Percentiles rank a stretch among this genome's conserved stretches.
phyloP scores from a whole-genome alignment of 176 grass and related monocot species.

The Paspalum vaginatum region DNA sequence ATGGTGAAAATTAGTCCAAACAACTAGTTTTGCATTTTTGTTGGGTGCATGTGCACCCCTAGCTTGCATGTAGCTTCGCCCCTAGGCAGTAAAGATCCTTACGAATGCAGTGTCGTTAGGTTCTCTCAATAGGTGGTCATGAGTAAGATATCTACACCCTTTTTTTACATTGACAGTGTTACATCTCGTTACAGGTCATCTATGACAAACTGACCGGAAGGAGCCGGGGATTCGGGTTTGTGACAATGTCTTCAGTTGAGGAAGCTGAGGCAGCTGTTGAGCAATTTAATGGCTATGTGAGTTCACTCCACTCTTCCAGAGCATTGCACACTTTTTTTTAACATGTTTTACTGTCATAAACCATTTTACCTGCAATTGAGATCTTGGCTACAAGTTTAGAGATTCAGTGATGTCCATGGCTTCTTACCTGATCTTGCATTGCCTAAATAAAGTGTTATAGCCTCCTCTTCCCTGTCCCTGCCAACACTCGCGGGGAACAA shows the following conservation, averaged over 20 bases:
- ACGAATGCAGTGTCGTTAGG: background rate
- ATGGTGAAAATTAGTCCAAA: too few species aligned
- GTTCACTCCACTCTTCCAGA: conserved; percentile 22
- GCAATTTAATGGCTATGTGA: conserved; percentile 83
- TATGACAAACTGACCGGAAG: conserved; percentile 96
- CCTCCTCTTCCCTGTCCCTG: too few species aligned
- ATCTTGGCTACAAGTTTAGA: background rate
- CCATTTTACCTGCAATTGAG: background rate
- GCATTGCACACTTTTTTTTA: background rate
- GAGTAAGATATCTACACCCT: background rate
- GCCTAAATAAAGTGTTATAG: background rate
- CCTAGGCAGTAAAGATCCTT: too few species aligned
- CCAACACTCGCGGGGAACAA: too few species aligned
- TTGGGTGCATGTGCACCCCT: too few species aligned
- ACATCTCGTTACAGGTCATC: conserved; percentile 58
- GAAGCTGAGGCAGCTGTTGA: conserved; percentile 73
- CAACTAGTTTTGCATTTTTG: too few species aligned
- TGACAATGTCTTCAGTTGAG: conserved; percentile 69
- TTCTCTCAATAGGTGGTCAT: background rate
- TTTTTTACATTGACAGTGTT: background rate
- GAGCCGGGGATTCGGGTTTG: conserved; percentile 82
- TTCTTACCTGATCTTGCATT: background rate
- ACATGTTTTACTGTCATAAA: background rate
- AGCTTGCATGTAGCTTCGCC: too few species aligned
- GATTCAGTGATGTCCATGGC: background rate